Evolutionary conservation across 352 stramenopile species (phyloP).

Genomic region (Globisporangium ultimum): DNA sequence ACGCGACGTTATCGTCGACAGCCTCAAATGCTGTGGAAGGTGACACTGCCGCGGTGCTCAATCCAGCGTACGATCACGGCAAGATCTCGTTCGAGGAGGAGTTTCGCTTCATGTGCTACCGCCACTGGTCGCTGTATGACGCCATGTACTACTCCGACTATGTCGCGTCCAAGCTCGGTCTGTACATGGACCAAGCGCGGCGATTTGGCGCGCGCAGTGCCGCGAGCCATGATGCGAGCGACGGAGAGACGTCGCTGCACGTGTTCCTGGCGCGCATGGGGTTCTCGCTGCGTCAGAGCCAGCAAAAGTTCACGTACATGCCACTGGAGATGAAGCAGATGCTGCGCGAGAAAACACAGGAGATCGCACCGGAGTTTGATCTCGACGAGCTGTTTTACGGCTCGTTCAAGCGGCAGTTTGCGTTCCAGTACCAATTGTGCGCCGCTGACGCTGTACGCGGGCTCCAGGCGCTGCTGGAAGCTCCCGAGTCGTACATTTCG

Average conservation of each 20-base stretch:
- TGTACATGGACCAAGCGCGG: conserved; percentile 62
- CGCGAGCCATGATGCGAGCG: conserved; percentile 14
- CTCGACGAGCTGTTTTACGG: conserved; percentile 96
- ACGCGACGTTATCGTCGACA: conserved; percentile 31
- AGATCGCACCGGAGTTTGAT: conserved; percentile 93
- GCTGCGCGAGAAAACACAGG: conserved; percentile 90
- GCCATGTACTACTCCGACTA: conserved; percentile 96
- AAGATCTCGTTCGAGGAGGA: conserved; percentile 90
- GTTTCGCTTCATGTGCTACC: conserved; percentile 96
- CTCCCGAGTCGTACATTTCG: conserved; percentile 62
- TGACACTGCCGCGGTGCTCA: conserved; percentile 13
- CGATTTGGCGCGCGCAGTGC: conserved; percentile 64
- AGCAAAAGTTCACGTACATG: conserved; percentile 97
- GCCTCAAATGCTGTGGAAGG: conserved; percentile 23
- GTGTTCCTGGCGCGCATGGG: conserved; percentile 98
- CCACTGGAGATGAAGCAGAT: conserved; percentile 88
- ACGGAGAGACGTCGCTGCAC: conserved; percentile 77
- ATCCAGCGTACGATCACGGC: conserved; percentile 71
- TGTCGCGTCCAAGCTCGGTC: conserved; percentile 87
- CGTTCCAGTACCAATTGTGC: conserved; percentile 94
- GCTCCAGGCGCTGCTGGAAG: conserved; percentile 93
- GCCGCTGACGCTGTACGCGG: conserved; percentile 95
- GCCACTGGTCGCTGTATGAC: conserved; percentile 94
- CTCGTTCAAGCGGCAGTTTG: conserved; percentile 93
- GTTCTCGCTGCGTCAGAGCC: conserved; percentile 93